These are phyloP conservation scores for Haberlea rhodopensis DNA, from an alignment of 257 asterid genomes.

Conservation along the genomic window DNA sequence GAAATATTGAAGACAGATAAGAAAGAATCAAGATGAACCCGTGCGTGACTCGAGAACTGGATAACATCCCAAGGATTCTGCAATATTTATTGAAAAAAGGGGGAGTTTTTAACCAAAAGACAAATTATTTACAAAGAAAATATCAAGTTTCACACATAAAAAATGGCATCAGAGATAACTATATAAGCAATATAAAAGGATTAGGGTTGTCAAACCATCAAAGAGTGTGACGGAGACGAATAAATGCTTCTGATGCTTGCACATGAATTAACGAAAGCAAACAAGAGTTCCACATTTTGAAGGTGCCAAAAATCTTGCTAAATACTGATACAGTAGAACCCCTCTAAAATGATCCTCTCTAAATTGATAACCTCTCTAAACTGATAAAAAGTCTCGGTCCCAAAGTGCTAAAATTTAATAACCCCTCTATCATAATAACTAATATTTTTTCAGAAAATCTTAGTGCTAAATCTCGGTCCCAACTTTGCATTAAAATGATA, in stretches of 20 bases:
- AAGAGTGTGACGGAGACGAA: neutral
- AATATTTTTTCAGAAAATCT: too few relatives aligned
- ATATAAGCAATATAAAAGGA: conserved; percentile 2
- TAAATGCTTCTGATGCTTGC: neutral
- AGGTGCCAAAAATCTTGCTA: neutral
- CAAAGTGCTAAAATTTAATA: too few relatives aligned
- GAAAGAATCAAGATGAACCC: conserved; percentile 82
- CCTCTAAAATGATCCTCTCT: too few relatives aligned
- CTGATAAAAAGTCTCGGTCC: too few relatives aligned
- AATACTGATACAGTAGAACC: too few relatives aligned
- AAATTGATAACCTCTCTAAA: too few relatives aligned
- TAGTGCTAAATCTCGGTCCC: too few relatives aligned
- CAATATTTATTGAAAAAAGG: conserved; percentile 31
- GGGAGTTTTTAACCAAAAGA: conserved; percentile 3
- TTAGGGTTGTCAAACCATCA: neutral
- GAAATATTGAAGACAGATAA: conserved; percentile 85
- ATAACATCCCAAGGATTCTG: conserved; percentile 99
- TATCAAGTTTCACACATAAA: conserved; percentile 13
- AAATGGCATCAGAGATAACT: conserved; percentile 12
- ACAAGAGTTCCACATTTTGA: neutral
- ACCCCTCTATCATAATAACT: too few relatives aligned
- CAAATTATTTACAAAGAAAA: conserved; percentile 16
- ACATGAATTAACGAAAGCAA: neutral
- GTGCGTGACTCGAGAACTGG: conserved; percentile 69
- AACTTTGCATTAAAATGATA: too few relatives aligned